Percentiles rank a stretch among this genome's conserved stretches.
These are phyloP conservation scores for Moricandia arvensis DNA, from an alignment of 345 rosid genomes.

Conservation along the genomic window DNA sequence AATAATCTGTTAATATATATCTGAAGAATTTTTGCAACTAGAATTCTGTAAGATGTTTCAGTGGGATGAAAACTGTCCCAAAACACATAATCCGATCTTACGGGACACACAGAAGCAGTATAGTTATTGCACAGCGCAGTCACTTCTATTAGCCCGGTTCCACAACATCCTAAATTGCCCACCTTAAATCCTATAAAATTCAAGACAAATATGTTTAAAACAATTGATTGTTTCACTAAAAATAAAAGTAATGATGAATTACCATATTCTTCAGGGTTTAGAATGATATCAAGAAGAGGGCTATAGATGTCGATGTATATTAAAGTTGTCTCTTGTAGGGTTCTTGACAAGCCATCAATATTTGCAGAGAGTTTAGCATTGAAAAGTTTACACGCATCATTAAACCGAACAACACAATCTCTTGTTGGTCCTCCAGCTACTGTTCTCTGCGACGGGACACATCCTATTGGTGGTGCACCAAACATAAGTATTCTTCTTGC, in stretches of 20 bases:
- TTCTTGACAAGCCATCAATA: constrained; percentile 15
- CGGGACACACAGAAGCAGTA: constrained; percentile 34
- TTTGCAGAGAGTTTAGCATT: constrained; percentile 21
- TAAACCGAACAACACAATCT: constrained; percentile 21
- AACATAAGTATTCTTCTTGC: constrained; percentile 37
- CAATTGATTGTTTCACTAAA: background rate
- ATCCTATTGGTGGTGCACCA: constrained; percentile 42
- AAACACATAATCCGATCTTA: constrained; percentile 50
- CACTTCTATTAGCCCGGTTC: constrained; percentile 54
- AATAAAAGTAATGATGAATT: background rate
- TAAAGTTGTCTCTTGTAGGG: constrained; percentile 23
- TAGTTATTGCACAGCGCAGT: constrained; percentile 41
- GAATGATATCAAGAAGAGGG: constrained; percentile 37
- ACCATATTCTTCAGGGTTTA: background rate
- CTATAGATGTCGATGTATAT: constrained; percentile 27
- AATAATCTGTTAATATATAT: background rate
- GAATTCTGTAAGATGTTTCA: constrained; percentile 45
- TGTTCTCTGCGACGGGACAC: constrained; percentile 41
- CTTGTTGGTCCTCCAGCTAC: constrained; percentile 36
- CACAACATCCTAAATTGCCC: constrained; percentile 1
- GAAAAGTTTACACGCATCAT: constrained; percentile 21
- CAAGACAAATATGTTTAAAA: background rate
- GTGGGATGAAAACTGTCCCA: constrained; percentile 89
- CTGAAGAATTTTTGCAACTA: constrained; percentile 14
- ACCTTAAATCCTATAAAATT: background rate